Base-by-base conservation (phyloP, 1,284 basidiomycete genomes). In the Puccinia coronata region DNA sequence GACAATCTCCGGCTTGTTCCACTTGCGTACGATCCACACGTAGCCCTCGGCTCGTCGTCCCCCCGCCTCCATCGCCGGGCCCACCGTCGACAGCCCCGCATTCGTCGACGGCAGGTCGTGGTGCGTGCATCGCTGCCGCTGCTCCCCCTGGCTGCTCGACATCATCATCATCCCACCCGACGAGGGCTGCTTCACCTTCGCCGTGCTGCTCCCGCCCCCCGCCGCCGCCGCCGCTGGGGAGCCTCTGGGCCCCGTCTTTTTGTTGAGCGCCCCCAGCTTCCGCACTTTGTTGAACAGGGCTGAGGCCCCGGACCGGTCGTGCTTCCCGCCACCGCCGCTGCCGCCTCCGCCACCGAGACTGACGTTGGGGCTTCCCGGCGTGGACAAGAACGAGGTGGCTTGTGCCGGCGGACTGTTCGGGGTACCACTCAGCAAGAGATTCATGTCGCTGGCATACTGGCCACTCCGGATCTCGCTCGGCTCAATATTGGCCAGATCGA, bases 391-490 rank as follows among this genome's bases (percentile, higher is more conserved):
- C 63, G 79, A 11, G 65, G 59, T 20, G n/a, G 18, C 28, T 36
- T 61, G 57, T 3, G 18, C 34, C 2, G 59, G 59, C 1, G 59
- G 55, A 18, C 72, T 76, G 39, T 73, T 79, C 12, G 73, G 78
- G 2, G 28, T 51, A 0, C 43, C 18, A 2, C 9, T 81, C 53
- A 69, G 61, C 1, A n/a, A 93, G 88, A 0, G 92, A 91, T 85
- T 95, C 9, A 94, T 11, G 95, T 88, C 16, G 92, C 85, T 2
- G 92, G 93, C 3, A 95, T 89, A 43, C 91, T 91, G 51, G 92
- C 88, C 39, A 96, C 88, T 85, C 96, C 94, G n/a, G 94, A 79
- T 80, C 59, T 79, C 67, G 25, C 59, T 76, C 8, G 84, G 83
- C 82, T 87, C 86, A 12, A 87, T 83, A 28, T 86, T 82, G n/a